Conservation (phyloP, 306 rosid species). For the Dalbergia oliveri region DNA sequence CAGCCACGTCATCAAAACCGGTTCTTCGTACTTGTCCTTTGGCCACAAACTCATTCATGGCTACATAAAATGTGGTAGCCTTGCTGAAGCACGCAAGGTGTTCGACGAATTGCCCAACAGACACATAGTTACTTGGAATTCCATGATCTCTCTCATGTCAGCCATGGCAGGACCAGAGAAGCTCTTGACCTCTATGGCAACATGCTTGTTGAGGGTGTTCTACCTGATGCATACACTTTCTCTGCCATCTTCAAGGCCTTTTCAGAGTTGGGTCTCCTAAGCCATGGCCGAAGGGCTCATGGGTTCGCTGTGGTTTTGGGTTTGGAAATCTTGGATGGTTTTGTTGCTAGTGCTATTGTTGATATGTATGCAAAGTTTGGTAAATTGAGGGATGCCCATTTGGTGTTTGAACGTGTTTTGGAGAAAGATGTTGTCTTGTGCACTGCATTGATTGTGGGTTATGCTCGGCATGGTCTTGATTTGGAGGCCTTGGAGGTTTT, state of each 20-base stretch:
- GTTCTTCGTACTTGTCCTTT: slow-evolving; percentile 35
- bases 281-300: slow-evolving; percentile 62
- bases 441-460: slow-evolving; percentile 77
- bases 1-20: slow-evolving; percentile 55
- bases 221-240: slow-evolving; percentile 71
- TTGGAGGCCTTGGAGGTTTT: slow-evolving; percentile 62
- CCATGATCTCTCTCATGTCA: slow-evolving; percentile 62
- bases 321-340: slow-evolving; percentile 61
- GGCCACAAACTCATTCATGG: slow-evolving; percentile 67
- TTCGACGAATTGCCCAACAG: slow-evolving; percentile 68
- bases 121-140: slow-evolving; percentile 66
- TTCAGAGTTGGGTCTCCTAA: slow-evolving; percentile 53
- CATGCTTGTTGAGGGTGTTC: slow-evolving; percentile 67
- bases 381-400: slow-evolving; percentile 61
- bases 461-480: slow-evolving; percentile 60
- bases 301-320: slow-evolving; percentile 77
- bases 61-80: slow-evolving; percentile 59
- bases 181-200: slow-evolving; percentile 56
- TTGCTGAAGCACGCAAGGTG: slow-evolving; percentile 61
- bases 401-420: slow-evolving; percentile 61
- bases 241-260: slow-evolving; percentile 72
- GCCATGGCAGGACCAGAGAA: slow-evolving; percentile 52
- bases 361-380: slow-evolving; percentile 76
- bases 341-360: slow-evolving; percentile 71
- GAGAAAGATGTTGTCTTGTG: slow-evolving; percentile 76